Evolutionary conservation across 352 stramenopile species (phyloP), one percentile per base, ranked within the genome.

Genomic region (Globisporangium nodosum): DNA sequence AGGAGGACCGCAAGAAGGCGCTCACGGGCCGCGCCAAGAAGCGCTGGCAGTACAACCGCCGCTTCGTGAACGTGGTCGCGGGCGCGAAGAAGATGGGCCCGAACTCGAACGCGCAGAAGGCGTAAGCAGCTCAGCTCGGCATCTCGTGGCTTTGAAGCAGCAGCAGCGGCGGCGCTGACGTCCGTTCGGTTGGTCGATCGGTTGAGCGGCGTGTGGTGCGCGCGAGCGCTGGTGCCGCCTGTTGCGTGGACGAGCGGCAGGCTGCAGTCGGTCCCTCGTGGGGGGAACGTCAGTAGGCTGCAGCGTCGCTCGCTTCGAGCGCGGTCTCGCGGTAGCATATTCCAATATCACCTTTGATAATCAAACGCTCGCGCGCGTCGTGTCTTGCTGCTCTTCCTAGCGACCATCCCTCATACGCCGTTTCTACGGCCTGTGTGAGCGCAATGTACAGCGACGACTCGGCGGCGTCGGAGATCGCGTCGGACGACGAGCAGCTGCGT

Each of bases 1-100:
- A 97, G 82, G 97, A 99, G 80, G 97, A 98, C 74, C 98, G 75
- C 68, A 96, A 99, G 92, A 99, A 99, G 82, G 76, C 94, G 70
- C 94, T 97, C 60, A 96, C 88, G 57, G 97, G 97, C 73, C 96
- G 97, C 60, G 97, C 97, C 54, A 99, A 99, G 93, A 99, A 99
- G 93, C 91, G 97, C 81, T 98, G 98, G 85, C 96, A 99, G 85
- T 99, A 99, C 96, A 99, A 99, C 85, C 93, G 97, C 71, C 91
- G 97, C 79, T 99, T 99, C 86, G 96, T 99, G 57, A 99, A 99
- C 87, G 97, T 99, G 65, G 96, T 97, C 49, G 95, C 93, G 66
- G 96, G 96, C 71, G 97, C 95, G 70, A 99, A 99, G 95, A 87
- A 85, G 69, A 72, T 99, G 60, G 97, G 97, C 73, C 97, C 97